Evolutionary conservation across 805 yeast genomes (phyloP).

Genomic region (Metschnikowia cerradonensis): DNA sequence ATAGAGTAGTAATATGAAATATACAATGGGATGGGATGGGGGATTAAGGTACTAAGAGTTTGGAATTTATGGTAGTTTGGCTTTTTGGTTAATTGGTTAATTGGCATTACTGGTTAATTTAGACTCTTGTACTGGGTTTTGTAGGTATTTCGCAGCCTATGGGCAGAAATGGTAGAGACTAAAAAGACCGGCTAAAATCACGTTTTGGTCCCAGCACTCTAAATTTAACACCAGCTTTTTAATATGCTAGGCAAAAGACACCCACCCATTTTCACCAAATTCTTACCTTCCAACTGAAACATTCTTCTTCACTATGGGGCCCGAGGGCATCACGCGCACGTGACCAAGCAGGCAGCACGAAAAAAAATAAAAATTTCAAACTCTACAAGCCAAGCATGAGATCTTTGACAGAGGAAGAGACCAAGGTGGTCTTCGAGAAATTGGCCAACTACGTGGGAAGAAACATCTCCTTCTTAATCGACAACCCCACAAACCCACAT

Average conservation of each 20-base stretch:
- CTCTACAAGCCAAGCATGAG: conserved; percentile 54
- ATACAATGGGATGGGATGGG: too few relatives aligned
- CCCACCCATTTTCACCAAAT: background rate
- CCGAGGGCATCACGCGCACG: conserved; percentile 8
- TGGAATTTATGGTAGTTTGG: too few relatives aligned
- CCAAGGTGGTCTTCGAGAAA: conserved; percentile 92
- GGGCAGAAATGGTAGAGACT: background rate
- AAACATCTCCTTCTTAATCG: conserved; percentile 82
- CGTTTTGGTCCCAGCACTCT: background rate
- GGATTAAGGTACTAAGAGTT: too few relatives aligned
- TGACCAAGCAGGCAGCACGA: conserved; percentile 7
- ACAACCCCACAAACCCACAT: conserved; percentile 82
- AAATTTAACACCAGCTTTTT: background rate
- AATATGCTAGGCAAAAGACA: background rate
- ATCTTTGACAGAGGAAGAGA: conserved; percentile 93
- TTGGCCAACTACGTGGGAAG: conserved; percentile 96
- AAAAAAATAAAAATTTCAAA: conserved; percentile 8
- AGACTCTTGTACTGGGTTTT: too few relatives aligned
- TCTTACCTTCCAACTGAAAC: background rate
- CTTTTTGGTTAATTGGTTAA: too few relatives aligned
- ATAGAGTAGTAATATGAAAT: too few relatives aligned
- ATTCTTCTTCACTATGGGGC: background rate
- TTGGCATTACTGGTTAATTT: background rate
- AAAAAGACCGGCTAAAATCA: background rate
- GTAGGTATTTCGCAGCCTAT: background rate